Evolutionary conservation across 2,329 filamentous ascomycete genomes (phyloP), one percentile per base, ranked within the genome.

Genomic region (Ophiostoma angusticollis): DNA sequence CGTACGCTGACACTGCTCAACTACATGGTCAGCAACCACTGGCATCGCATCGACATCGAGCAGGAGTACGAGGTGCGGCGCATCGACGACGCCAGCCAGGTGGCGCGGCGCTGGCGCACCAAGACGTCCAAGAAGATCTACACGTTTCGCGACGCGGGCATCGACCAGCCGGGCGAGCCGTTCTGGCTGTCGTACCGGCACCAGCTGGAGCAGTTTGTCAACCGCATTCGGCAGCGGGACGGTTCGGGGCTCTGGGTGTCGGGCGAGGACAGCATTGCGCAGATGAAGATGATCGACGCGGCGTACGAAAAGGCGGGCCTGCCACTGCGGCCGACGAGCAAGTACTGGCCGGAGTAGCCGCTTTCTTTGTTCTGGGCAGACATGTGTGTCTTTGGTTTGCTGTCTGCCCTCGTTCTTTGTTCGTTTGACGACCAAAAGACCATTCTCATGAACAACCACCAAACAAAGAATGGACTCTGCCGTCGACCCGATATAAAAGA

Each of bases 161-260:
- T 51, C 6, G 40, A 43, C 17, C 45, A 50, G 29, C 49, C 52
- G 3, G 52, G 57, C 9, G 54, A 61, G 49, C 47, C 48, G 2
- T 60, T 52, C 39, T 68, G 64, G 65, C 52, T 55, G 22, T 59
- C 60, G 12, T 68, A 66, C 47, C 56, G 62, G 7, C 54, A 67
- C 47, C 58, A 64, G 54, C 54, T 71, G 22, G 64, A 70, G 50
- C 55, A 61, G 42, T 71, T 71, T 47, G 63, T 69, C 11, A 61
- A 68, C 50, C 52, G 50, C 23, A 46, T 70, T 33, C 58, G 57
- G 32, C 61, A 60, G 1, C 51, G 58, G 1, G 42, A 58, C 38
- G 56, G 54, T 6, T 52, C 57, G 5, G 55, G 53, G 1, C 41
- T 55, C 3, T 68, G 65, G 62, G 51, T 69, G 7, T 48, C 51